Conservation (phyloP, 2,329 filamentous ascomycete genomes). For the Arthrobotrys entomopaga region DNA sequence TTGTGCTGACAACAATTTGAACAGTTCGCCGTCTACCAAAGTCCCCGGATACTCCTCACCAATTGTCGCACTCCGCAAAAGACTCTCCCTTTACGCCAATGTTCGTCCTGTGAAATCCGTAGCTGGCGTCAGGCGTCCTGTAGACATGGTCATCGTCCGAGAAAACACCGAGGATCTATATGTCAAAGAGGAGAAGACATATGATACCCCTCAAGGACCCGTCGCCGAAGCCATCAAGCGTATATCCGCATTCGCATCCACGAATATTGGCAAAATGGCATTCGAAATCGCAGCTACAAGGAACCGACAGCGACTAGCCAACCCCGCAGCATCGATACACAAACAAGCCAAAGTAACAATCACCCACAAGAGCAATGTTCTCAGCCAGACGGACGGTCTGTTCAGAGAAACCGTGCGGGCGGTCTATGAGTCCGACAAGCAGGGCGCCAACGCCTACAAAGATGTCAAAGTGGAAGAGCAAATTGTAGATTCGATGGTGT, state of each 20-base stretch:
- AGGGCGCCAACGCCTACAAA: constrained; percentile 67
- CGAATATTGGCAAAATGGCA: constrained; percentile 89
- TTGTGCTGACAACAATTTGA: background rate
- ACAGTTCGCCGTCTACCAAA: constrained; percentile 81
- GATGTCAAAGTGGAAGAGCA: constrained; percentile 85
- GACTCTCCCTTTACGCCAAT: constrained; percentile 94
- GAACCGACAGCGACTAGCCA: constrained; percentile 77
- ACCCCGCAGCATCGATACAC: constrained; percentile 33
- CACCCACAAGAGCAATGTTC: constrained; percentile 97
- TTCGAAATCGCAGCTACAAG: constrained; percentile 91
- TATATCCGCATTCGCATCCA: constrained; percentile 85
- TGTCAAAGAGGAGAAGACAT: constrained; percentile 93
- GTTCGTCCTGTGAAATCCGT: constrained; percentile 93
- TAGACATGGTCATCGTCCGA: constrained; percentile 97
- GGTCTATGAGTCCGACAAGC: constrained; percentile 68
- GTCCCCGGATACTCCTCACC: constrained; percentile 96
- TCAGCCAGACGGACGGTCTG: constrained; percentile 94
- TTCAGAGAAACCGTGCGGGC: constrained; percentile 82
- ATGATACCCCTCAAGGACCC: constrained; percentile 76
- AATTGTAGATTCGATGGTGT: constrained; percentile 99
- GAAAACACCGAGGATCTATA: constrained; percentile 96
- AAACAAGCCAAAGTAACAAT: constrained; percentile 74
- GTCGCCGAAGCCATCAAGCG: constrained; percentile 98
- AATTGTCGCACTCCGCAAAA: constrained; percentile 95
- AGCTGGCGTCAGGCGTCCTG: constrained; percentile 72